phyloP scores from a whole-genome alignment of 2,329 filamentous ascomycete genomes.

The Colletotrichum endophyticum region DNA sequence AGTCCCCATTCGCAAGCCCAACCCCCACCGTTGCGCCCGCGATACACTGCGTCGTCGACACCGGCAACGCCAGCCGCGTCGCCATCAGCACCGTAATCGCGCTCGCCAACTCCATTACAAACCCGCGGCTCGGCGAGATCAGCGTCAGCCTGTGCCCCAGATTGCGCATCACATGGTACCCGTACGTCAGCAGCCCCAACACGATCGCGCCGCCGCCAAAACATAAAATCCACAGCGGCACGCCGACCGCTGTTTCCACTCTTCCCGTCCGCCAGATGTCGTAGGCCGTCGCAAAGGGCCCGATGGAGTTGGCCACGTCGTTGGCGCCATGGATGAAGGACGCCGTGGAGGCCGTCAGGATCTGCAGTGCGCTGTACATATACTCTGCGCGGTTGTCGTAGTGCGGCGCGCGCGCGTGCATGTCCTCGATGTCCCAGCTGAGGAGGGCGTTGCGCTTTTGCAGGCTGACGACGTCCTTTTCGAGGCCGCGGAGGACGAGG shows the following conservation, averaged over 20 bases:
- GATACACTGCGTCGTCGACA: constrained; percentile 57
- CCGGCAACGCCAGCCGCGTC: constrained; percentile 53
- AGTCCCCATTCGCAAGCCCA: constrained; percentile 54
- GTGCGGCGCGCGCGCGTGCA: constrained; percentile 53
- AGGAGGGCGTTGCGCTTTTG: constrained; percentile 54
- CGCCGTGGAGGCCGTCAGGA: constrained; percentile 57
- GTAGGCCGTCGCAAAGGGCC: constrained; percentile 58
- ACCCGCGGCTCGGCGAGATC: constrained; percentile 58
- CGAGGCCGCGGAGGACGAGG: constrained; percentile 49
- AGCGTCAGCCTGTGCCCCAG: constrained; percentile 61
- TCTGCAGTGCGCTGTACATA: constrained; percentile 52
- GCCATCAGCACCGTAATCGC: constrained; percentile 60
- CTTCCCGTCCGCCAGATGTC: constrained; percentile 50
- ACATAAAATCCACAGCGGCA: constrained; percentile 55
- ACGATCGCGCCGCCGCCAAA: constrained; percentile 54
- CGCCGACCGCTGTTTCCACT: constrained; percentile 37
- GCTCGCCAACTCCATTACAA: constrained; percentile 55
- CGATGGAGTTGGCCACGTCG: constrained; percentile 58
- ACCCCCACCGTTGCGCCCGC: constrained; percentile 56
- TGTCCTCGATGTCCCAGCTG: constrained; percentile 50
- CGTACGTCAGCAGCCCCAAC: constrained; percentile 65
- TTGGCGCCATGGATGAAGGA: constrained; percentile 63
- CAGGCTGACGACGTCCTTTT: constrained; percentile 51
- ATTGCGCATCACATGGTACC: constrained; percentile 67
- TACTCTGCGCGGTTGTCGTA: constrained; percentile 60